A percentile compares a stretch with the other conserved stretches of the same genome.
These are phyloP conservation scores for Flaveria robusta DNA, from an alignment of 129 eudicot species.

Conservation along the genomic window DNA sequence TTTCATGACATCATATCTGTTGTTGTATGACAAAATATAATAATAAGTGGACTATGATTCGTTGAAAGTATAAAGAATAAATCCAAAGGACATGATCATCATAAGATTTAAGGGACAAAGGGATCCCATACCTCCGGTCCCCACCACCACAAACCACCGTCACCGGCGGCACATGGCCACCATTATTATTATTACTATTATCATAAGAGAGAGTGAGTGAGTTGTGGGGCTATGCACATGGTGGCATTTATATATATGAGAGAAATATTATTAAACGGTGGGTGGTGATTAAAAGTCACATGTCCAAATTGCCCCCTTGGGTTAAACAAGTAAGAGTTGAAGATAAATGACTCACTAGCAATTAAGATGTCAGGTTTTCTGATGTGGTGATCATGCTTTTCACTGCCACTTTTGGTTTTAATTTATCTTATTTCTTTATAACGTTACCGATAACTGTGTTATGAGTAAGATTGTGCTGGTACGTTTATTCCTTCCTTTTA, in stretches of 20 bases:
- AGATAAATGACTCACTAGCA: constrained; percentile 13
- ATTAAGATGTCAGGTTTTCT: constrained; percentile 23
- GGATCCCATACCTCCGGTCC: constrained; percentile 35
- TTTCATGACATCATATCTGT: not conserved
- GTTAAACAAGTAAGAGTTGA: constrained; percentile 13
- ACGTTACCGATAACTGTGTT: no score
- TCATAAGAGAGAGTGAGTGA: constrained; percentile 2
- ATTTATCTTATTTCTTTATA: not conserved
- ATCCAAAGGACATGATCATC: constrained; percentile 12
- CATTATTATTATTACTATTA: constrained; percentile 2
- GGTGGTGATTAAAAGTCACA: constrained; percentile 31
- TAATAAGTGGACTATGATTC: not conserved
- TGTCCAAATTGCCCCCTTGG: constrained; percentile 21
- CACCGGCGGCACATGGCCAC: constrained; percentile 28
- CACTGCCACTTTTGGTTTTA: not conserved
- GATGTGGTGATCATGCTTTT: constrained; percentile 21
- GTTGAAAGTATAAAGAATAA: constrained; percentile 2
- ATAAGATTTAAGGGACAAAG: constrained; percentile 21
- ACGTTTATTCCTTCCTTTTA: no score
- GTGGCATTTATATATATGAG: constrained; percentile 4
- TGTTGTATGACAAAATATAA: not conserved
- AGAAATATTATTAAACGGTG: not conserved
- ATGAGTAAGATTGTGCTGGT: no score
- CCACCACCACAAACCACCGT: constrained; percentile 35
- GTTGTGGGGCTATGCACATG: constrained; percentile 34